phyloP scores from a whole-genome alignment of 1,139 yeast species.

The Debaryomyces singareniensis region DNA sequence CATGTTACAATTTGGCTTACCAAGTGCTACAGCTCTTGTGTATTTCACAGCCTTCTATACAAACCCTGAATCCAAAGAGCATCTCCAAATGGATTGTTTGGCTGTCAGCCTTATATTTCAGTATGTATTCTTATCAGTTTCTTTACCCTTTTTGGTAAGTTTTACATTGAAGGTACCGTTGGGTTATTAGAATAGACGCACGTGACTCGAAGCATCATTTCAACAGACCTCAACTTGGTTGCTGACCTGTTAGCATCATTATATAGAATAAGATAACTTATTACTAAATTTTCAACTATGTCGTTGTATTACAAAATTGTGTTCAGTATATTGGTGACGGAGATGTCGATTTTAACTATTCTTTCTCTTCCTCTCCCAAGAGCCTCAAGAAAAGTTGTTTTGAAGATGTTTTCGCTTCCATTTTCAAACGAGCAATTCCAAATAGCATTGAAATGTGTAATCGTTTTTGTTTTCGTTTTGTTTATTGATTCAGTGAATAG shows the following conservation, averaged over 20 bases:
- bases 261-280: neutral
- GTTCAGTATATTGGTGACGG: constrained; percentile 66
- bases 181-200: constrained; percentile 12
- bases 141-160: constrained; percentile 63
- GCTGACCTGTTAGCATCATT: neutral
- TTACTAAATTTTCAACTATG: constrained; percentile 29
- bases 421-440: constrained; percentile 68
- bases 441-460: constrained; percentile 72
- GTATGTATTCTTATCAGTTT: constrained; percentile 52
- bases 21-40: constrained; percentile 80
- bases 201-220: constrained; percentile 1
- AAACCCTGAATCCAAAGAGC: constrained; percentile 52
- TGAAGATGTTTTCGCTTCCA: constrained; percentile 60
- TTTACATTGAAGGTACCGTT: constrained; percentile 43
- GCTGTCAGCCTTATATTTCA: constrained; percentile 69
- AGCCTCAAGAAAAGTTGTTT: constrained; percentile 59
- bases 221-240: neutral
- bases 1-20: constrained; percentile 72
- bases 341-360: constrained; percentile 74
- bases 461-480: constrained; percentile 77
- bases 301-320: constrained; percentile 72
- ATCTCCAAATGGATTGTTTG: constrained; percentile 76
- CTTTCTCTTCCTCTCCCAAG: constrained; percentile 87
- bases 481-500: constrained; percentile 88
- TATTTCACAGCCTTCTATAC: constrained; percentile 82